Base-by-base conservation (phyloP, 306 rosid genomes). In the Vicia sativa region DNA sequence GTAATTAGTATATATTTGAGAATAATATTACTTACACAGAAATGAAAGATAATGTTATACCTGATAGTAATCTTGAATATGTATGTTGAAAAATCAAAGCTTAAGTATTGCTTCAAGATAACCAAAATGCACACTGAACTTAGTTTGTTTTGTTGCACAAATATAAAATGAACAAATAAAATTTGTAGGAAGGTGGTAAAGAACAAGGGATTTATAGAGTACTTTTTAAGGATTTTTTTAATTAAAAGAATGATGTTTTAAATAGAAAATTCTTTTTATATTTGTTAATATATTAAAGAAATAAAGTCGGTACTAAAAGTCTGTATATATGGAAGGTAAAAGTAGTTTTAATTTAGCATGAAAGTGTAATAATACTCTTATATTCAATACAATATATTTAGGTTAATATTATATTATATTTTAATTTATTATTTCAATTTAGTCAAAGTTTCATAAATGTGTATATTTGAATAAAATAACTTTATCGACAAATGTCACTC, bases 391-490 rank as follows among this genome's bases (percentile, higher is more conserved):
- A 49, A 16, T 9, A 0, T 18, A 18, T 18, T 18, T 18, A 14
- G 19, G 9, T 48, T 9, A 50, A 50, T 4, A 9, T 50, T 19
- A 9, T 18, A 18, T 50, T 18, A 9, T 50, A 18, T 18, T 50
- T 50, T 18, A 3, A 53, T 53, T 53, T 1, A 6, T 11, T 23
- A 23, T 23, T 10, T 14, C 59, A 53, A 53, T 11, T 12, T 23
- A 23, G 59, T 53, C 59, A 53, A 53, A 53, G 13, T 2, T 49
- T 49, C 23, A 49, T 49, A 49, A 53, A 23, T 53, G 11, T 23
- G 11, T 0, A 3, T 7, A 16, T 16, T 3, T 19, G 11, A 53
- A 21, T 8, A 23, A 4, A 10, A 5, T 53, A 21, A 23, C 14
- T 53, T 23, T 53, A 12, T 53, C 2, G 55, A 9, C 55, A 49